Evolutionary conservation across 106 monocot genomes (phyloP), one percentile per base, ranked within the genome.

Genomic region (Chionographis japonica): DNA sequence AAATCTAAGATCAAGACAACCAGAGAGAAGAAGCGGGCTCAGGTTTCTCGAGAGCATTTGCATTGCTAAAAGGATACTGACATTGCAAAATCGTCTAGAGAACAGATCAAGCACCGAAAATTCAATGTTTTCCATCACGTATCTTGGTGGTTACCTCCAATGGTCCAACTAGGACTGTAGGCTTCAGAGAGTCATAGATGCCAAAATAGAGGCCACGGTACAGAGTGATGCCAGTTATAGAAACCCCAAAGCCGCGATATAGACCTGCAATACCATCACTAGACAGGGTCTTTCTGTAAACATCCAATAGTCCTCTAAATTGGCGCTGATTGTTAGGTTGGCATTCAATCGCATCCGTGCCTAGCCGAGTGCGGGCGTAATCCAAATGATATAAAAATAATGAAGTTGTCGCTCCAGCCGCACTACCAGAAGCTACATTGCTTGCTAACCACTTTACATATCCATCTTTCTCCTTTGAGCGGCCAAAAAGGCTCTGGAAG

Each of bases 171-270:
- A 97, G 71, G 67, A 97, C 53, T 18, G 85, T 52, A 56, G 95
- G 95, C 74, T 97, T 97, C 86, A 92, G 40, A 4, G 89, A 82
- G 37, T 97, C 92, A 49, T 97, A 97, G 52, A 90, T 90, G 52
- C 97, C 92, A 75, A 97, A 97, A 64, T 97, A 97, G 16, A 97
- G 71, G 12, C 97, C 97, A 3, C 97, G 74, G 74, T 97, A 97
- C 20, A 97, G 56, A 74, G 97, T 92, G 50, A 97, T 92, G 10
- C 97, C 97, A 4, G 77, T 72, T 61, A 97, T 84, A 14, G 92
- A 92, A 74, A 90, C 97, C 19, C 85, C 69, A 71, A 97, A 92
- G 52, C 97, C 92, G 40, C 88, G 86, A 78, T 97, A 97, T 51
- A 97, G 58, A 42, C 97, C 97, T 56, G 65, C 70, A 61, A 97